These are phyloP conservation scores for Selenicereus undatus DNA, from an alignment of 148 eudicot species.

Conservation along the genomic window DNA sequence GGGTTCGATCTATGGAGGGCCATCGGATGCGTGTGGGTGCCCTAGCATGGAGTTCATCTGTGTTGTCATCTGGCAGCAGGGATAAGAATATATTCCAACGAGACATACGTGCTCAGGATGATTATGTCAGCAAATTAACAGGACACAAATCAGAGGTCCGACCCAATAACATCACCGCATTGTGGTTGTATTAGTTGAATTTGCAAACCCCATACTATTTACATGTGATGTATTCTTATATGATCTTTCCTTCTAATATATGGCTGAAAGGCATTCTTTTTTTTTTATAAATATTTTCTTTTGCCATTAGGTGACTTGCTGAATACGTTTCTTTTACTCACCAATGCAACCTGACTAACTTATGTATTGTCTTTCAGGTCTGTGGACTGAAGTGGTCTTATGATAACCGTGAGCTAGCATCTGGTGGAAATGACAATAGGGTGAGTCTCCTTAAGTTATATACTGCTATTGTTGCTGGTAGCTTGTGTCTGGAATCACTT, in stretches of 20 bases:
- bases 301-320: not conserved
- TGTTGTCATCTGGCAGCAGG: slow-evolving; percentile 79
- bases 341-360: not conserved
- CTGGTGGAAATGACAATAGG: slow-evolving; percentile 91
- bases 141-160: slow-evolving; percentile 94
- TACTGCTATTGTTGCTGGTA: not conserved
- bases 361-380: slow-evolving; percentile 45
- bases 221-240: not conserved
- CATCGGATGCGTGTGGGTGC: slow-evolving; percentile 83
- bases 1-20: slow-evolving; percentile 79
- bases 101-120: slow-evolving; percentile 74
- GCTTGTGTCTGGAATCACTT: not conserved
- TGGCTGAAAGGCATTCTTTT: not conserved
- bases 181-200: not conserved
- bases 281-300: not conserved
- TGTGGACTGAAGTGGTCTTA: slow-evolving; percentile 94
- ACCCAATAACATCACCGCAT: not conserved
- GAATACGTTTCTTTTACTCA: not conserved
- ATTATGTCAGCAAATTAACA: slow-evolving; percentile 67
- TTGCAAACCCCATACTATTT: not conserved
- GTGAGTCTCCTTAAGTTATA: slow-evolving; percentile 35
- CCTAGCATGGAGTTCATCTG: slow-evolving; percentile 80
- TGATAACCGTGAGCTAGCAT: slow-evolving; percentile 88
- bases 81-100: slow-evolving; percentile 84
- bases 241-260: not conserved